Percentiles rank a stretch among this genome's conserved stretches.
These are phyloP conservation scores for Pleomassaria siparia DNA, from an alignment of 2,329 filamentous ascomycete species.

Conservation along the genomic window DNA sequence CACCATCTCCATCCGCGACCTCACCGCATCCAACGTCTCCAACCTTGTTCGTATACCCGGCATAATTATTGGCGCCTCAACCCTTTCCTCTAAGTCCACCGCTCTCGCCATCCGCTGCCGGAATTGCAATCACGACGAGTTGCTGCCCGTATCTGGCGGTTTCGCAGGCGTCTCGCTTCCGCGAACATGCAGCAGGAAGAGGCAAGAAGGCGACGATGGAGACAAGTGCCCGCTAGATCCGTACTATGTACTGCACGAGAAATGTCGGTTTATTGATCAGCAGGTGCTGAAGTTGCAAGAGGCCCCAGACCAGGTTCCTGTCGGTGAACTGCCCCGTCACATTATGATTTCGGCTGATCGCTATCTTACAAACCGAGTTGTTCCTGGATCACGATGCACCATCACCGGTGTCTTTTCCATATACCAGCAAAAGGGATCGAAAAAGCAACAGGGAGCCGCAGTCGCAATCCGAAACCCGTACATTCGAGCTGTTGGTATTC, in stretches of 20 bases:
- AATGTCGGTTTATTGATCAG: conserved; percentile 92
- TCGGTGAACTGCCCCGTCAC: conserved; percentile 91
- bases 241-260: conserved; percentile 94
- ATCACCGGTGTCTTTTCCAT: conserved; percentile 98
- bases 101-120: conserved; percentile 84
- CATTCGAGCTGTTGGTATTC: conserved; percentile 86
- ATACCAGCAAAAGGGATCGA: conserved; percentile 88
- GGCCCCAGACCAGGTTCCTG: conserved; percentile 94
- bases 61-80: conserved; percentile 96
- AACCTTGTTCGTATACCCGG: conserved; percentile 95
- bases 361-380: conserved; percentile 92
- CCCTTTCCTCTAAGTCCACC: conserved; percentile 94
- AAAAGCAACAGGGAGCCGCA: conserved; percentile 73
- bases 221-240: conserved; percentile 88
- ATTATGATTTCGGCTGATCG: conserved; percentile 96
- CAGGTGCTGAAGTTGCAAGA: conserved; percentile 98
- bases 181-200: conserved; percentile 69
- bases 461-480: conserved; percentile 97
- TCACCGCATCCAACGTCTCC: conserved; percentile 90
- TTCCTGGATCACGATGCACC: conserved; percentile 91
- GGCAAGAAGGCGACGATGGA: conserved; percentile 65
- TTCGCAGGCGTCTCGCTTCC: conserved; percentile 87
- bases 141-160: conserved; percentile 75
- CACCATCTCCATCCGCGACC: conserved; percentile 87
- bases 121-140: conserved; percentile 73